Percentiles rank a stretch among this genome's conserved stretches.
phyloP scores from a whole-genome alignment of 805 yeast genomes.

The Nakazawaea anatomiae region DNA sequence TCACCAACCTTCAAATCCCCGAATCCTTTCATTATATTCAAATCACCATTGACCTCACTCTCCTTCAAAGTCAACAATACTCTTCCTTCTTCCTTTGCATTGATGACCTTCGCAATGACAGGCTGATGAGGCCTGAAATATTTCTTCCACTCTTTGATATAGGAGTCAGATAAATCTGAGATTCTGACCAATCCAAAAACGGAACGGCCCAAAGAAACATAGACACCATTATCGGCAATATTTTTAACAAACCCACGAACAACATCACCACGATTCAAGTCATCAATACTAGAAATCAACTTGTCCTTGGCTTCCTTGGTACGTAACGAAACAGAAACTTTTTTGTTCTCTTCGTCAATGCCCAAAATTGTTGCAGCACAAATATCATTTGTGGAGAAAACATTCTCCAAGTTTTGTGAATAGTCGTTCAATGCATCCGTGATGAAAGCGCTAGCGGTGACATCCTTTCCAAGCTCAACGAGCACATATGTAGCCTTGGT shows the following conservation, averaged over 20 bases:
- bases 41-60: conserved; percentile 70
- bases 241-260: conserved; percentile 79
- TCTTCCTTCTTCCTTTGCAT: conserved; percentile 55
- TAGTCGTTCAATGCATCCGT: conserved; percentile 77
- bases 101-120: conserved; percentile 67
- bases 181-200: conserved; percentile 78
- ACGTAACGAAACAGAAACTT: conserved; percentile 61
- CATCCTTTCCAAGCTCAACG: conserved; percentile 60
- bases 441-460: conserved; percentile 59
- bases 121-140: conserved; percentile 64
- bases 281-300: conserved; percentile 39
- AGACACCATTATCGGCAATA: conserved; percentile 70
- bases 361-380: conserved; percentile 50
- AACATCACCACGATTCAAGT: conserved; percentile 62
- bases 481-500: conserved; percentile 55
- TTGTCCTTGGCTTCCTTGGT: conserved; percentile 45
- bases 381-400: conserved; percentile 44
- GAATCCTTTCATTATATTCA: conserved; percentile 52
- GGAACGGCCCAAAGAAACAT: conserved; percentile 66
- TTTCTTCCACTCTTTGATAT: conserved; percentile 83
- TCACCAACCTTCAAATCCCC: conserved; percentile 68
- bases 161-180: conserved; percentile 75
- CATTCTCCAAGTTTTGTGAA: conserved; percentile 42
- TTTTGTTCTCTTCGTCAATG: conserved; percentile 41
- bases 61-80: conserved; percentile 76